phyloP scores from a whole-genome alignment of 2,329 filamentous ascomycete species.

The Teratosphaeria nubilosa region DNA sequence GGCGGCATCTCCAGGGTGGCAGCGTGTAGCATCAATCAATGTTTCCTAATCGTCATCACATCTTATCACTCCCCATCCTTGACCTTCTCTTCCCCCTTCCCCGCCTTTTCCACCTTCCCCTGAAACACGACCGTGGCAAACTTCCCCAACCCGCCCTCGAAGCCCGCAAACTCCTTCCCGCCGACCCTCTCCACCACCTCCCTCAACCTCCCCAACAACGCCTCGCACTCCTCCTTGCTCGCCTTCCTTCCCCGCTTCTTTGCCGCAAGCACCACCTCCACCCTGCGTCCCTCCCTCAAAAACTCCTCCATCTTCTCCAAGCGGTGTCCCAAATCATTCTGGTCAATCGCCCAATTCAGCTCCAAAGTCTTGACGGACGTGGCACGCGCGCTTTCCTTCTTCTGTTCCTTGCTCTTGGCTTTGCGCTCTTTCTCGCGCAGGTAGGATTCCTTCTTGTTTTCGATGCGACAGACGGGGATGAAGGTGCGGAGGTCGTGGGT shows the following conservation, averaged over 20 bases:
- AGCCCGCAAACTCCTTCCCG: conserved; percentile 36
- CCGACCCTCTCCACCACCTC: conserved; percentile 35
- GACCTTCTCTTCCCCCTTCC: conserved; percentile 1
- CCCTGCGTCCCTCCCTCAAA: conserved; percentile 61
- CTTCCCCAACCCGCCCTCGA: conserved; percentile 37
- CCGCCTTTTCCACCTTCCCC: conserved; percentile 18
- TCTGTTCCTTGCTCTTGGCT: conserved; percentile 35
- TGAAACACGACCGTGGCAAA: conserved; percentile 38
- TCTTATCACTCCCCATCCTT: neutral
- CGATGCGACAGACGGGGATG: conserved; percentile 61
- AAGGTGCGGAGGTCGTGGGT: conserved; percentile 20
- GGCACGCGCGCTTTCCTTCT: conserved; percentile 34
- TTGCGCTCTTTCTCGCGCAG: conserved; percentile 33
- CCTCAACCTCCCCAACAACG: conserved; percentile 44
- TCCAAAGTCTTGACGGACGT: conserved; percentile 65
- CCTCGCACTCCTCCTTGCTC: conserved; percentile 49
- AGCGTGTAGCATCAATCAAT: neutral
- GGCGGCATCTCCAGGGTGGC: neutral
- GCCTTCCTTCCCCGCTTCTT: conserved; percentile 55
- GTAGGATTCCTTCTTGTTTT: conserved; percentile 47
- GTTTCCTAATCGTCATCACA: neutral
- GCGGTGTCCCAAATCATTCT: conserved; percentile 63
- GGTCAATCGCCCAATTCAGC: conserved; percentile 76
- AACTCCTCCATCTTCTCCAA: conserved; percentile 59
- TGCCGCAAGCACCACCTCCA: conserved; percentile 61